Evolutionary conservation across 2,329 filamentous ascomycete genomes (phyloP), one percentile per base, ranked within the genome.

Genomic region (Botrytis fragariae): DNA sequence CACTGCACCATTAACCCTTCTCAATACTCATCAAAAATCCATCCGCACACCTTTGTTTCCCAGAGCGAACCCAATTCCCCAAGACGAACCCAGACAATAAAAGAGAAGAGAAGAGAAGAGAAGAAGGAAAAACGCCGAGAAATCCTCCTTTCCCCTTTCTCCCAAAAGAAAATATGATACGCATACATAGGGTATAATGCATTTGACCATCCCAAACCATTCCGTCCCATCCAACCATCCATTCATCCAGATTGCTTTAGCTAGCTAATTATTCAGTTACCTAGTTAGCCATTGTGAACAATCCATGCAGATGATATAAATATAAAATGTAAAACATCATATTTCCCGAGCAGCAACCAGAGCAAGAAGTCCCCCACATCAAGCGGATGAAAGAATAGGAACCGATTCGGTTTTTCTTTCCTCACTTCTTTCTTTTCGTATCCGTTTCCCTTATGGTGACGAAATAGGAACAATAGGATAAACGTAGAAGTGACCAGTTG

Each of bases 151-250:
- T 14, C 25, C 48, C 25, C 25, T n/a, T 14, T 54, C 48, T 54
- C 25, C 25, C 48, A 54, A 54, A 54, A 48, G 22, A 25, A 64
- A 37, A 48, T 65, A 51, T 32, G 44, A 65, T 51, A 65, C 44
- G 63, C 63, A 48, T 65, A 51, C 18, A 51, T 39, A 39, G 64
- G 64, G 64, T 54, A 67, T 67, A 67, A 54, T 67, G 65, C 44
- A 68, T 57, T n/a, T 54, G 48, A 54, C 48, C 64, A 29, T 39
- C 22, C 45, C n/a, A 61, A 39, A 16, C 37, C 25, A 68, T 16
- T n/a, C 48, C 48, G 5, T 54, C 8, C 16, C 35, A 57, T 42
- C 29, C 63, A 14, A 22, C 18, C 48, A 42, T 18, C 3, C 60
- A 10, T 29, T 45, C 39, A 37, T 39, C 59, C 51, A 29, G 7